Base-by-base conservation (phyloP, 306 rosid species). In the Carpinus viminea region DNA sequence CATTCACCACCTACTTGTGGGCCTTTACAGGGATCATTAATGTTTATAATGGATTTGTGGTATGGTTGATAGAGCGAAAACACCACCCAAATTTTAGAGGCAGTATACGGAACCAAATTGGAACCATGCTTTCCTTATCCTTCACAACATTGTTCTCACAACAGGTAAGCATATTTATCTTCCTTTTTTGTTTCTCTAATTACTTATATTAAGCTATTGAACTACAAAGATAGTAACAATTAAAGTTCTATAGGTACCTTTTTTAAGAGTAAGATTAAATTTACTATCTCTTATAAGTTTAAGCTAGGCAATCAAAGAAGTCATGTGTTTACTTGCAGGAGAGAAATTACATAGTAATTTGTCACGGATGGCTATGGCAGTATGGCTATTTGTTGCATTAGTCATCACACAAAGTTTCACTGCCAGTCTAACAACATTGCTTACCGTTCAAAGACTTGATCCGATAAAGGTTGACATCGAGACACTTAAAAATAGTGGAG, bases 311-410 rank as follows among this genome's bases (percentile, higher is more conserved):
- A 31, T 31, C 34, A 45, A 2, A 2, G 48, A 45, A 11, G 12
- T 9, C 12, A 47, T 47, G 52, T 26, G 16, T 26, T 26, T 60
- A 24, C 36, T 60, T 24, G 68, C 5, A 60, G 68, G 68, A 26
- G 68, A 1, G 68, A 79, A 24, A 24, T 65, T 65, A 43, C 74
- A 10, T 20, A 73, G 72, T 52, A 79, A 79, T 15, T 68, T 73
- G 20, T 75, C 74, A 0, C 36, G 61, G 28, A 56, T 81, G 24
- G 46, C 79, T 24, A 16, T 59, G 24, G 28, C 59, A 12, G 59
- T 70, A 26, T 81, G 81, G 84, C 59, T 81, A 15, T 69, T 81
- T 72, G 17, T 81, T 51, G 56, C 60, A 3, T 24, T 81, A n/a
- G 56, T 59, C 20, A 26, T 70, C 73, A 81, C 65, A 4, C 31